phyloP scores from a whole-genome alignment of 306 rosid genomes.

The Erythrophleum fordii region DNA sequence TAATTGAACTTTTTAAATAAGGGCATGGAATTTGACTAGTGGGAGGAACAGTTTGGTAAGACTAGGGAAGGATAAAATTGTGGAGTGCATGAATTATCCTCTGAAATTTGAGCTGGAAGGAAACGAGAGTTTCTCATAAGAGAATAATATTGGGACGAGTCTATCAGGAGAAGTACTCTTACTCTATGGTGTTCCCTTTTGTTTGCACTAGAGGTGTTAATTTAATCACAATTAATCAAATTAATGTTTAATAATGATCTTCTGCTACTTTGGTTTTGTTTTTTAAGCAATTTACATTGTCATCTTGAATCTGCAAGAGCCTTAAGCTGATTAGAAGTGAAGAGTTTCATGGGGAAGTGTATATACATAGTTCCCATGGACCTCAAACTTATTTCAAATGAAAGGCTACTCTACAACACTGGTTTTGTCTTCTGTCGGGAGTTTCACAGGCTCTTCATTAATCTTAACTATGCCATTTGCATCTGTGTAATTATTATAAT shows the following conservation, averaged over 20 bases:
- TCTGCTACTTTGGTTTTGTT: background rate
- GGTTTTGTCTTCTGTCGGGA: background rate
- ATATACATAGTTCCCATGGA: conserved; percentile 1
- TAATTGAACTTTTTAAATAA: conserved; percentile 15
- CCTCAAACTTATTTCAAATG: background rate
- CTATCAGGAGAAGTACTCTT: background rate
- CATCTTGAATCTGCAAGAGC: conserved; percentile 5
- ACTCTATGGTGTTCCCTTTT: background rate
- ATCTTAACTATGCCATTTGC: background rate
- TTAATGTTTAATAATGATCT: background rate
- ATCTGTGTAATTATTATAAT: background rate
- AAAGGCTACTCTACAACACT: background rate
- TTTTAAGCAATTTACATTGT: background rate
- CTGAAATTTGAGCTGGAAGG: background rate
- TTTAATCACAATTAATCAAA: background rate
- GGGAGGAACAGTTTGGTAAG: conserved; percentile 17
- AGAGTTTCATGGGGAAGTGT: background rate
- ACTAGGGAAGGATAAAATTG: conserved; percentile 8
- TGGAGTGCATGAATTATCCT: background rate
- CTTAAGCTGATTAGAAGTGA: background rate
- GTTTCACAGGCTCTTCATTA: background rate
- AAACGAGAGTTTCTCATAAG: background rate
- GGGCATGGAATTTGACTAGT: background rate
- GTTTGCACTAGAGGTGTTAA: background rate
- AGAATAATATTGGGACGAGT: background rate